These are phyloP conservation scores for Termitomyces sp. DNA, from an alignment of 768 basidiomycete species.

Conservation along the genomic window DNA sequence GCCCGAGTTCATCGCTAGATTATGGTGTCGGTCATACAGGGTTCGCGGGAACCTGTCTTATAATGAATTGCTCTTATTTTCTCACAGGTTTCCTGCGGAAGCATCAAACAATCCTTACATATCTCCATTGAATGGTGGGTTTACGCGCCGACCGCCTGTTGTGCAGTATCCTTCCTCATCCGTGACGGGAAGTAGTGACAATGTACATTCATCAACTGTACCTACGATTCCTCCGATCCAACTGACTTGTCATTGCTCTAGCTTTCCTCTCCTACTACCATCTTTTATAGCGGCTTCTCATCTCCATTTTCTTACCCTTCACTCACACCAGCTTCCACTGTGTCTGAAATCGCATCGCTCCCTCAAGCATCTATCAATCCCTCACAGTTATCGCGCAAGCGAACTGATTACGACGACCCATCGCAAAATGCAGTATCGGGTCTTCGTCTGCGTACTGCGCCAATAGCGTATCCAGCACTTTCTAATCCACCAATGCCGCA, in stretches of 20 bases:
- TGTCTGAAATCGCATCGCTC: constrained; percentile 53
- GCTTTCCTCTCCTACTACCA: constrained; percentile 31
- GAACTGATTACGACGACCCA: constrained; percentile 80
- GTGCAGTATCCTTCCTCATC: constrained; percentile 36
- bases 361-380: constrained; percentile 85
- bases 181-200: constrained; percentile 44
- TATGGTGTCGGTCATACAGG: constrained; percentile 35
- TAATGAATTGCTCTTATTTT: neutral
- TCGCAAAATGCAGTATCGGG: constrained; percentile 56
- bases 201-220: constrained; percentile 24
- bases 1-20: constrained; percentile 30
- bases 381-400: constrained; percentile 59
- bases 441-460: constrained; percentile 34
- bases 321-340: constrained; percentile 34
- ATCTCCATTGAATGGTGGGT: constrained; percentile 18
- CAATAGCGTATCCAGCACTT: constrained; percentile 82
- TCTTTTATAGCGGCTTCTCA: constrained; percentile 20
- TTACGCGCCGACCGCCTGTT: constrained; percentile 36
- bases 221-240: neutral
- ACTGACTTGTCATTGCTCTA: constrained; percentile 2
- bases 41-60: constrained; percentile 19
- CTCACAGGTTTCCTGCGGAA: constrained; percentile 37
- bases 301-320: constrained; percentile 40
- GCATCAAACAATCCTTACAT: constrained; percentile 24
- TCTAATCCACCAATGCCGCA: constrained; percentile 55